Conservation (phyloP, 2,329 filamentous ascomycete genomes). For the Colletotrichum musae region DNA sequence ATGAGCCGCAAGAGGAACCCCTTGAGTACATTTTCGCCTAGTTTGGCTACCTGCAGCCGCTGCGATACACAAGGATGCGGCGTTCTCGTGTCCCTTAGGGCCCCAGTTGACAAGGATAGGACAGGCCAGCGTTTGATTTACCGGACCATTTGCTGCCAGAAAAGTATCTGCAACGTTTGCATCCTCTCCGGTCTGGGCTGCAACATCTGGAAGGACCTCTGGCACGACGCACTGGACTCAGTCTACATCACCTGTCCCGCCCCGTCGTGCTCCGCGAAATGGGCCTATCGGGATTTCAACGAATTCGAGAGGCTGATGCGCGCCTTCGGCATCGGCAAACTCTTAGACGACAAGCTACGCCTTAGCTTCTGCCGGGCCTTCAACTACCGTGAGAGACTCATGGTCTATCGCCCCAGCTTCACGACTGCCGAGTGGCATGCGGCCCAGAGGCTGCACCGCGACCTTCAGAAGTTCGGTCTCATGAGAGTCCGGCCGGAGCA, state of each 20-base stretch:
- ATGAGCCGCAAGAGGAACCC: not conserved
- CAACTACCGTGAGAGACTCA: no score
- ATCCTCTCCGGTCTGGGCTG: constrained; percentile 8
- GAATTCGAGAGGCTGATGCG: no score
- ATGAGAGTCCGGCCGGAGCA: no score
- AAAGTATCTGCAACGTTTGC: constrained; percentile 40
- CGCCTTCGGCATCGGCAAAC: no score
- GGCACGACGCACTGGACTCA: constrained; percentile 33
- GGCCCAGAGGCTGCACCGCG: no score
- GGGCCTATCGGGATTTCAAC: not conserved
- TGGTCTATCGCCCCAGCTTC: no score
- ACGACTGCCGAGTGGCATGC: no score
- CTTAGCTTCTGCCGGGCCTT: no score
- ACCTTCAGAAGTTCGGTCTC: no score
- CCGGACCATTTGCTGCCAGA: constrained; percentile 36
- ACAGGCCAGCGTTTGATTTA: not conserved
- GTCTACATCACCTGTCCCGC: constrained; percentile 41
- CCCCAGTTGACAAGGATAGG: no score
- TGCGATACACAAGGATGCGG: not conserved
- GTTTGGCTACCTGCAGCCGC: not conserved
- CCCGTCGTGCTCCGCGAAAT: not conserved
- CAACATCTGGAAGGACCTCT: constrained; percentile 31
- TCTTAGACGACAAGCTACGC: no score
- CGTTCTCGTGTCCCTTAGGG: no score
- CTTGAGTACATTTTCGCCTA: not conserved